Percentiles rank a stretch among this genome's conserved stretches.
phyloP scores from a whole-genome alignment of 768 basidiomycete species.

The Porpolomopsis calyptriformis region DNA sequence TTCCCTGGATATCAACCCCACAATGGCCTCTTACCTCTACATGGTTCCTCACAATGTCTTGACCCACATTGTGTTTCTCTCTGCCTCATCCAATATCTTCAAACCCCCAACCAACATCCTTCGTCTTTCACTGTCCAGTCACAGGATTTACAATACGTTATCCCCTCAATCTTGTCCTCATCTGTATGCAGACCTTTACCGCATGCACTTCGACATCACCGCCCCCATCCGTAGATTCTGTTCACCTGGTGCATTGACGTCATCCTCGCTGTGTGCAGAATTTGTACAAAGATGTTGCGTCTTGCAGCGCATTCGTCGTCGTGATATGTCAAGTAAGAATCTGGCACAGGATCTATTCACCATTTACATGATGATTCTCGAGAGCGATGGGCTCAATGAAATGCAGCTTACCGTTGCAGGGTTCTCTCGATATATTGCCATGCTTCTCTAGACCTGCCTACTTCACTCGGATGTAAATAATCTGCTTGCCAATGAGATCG shows the following conservation, averaged over 20 bases:
- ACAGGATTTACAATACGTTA: conserved; percentile 33
- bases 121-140: conserved; percentile 35
- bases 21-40: conserved; percentile 39
- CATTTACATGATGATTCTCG: conserved; percentile 49
- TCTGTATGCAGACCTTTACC: conserved; percentile 48
- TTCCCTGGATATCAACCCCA: conserved; percentile 1
- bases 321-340: conserved; percentile 20
- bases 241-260: conserved; percentile 10
- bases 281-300: conserved; percentile 37
- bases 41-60: conserved; percentile 46
- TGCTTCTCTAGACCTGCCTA: conserved; percentile 16
- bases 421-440: conserved; percentile 30
- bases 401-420: conserved; percentile 31
- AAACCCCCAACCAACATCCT: conserved; percentile 33
- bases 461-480: not conserved
- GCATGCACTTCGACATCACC: conserved; percentile 35
- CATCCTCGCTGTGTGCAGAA: conserved; percentile 29
- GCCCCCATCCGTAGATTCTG: conserved; percentile 14
- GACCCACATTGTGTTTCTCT: conserved; percentile 41
- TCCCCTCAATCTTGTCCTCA: conserved; percentile 34
- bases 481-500: conserved; percentile 16
- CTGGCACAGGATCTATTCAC: conserved; percentile 44
- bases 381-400: conserved; percentile 41
- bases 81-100: conserved; percentile 27
- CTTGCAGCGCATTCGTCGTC: conserved; percentile 36